Percentiles rank a stretch among this genome's conserved stretches.
These are phyloP conservation scores for Phytophthora quininea DNA, from an alignment of 352 stramenopile genomes.

Conservation along the genomic window DNA sequence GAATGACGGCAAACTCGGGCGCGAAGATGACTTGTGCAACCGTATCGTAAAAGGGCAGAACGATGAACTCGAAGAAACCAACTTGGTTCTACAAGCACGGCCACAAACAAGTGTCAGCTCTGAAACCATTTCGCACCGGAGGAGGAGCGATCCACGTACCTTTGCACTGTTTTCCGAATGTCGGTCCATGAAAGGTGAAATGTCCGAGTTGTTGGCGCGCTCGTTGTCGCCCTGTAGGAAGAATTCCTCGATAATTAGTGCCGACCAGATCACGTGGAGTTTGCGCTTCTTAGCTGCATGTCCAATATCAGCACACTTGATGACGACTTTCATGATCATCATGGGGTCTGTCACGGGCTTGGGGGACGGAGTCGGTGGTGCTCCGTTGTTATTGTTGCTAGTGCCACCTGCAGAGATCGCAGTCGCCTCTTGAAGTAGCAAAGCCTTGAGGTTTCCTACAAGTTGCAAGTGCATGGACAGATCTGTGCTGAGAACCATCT, in stretches of 20 bases:
- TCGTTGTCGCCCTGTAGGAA: conserved; percentile 96
- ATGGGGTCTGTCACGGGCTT: conserved; percentile 71
- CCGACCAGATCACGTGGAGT: conserved; percentile 91
- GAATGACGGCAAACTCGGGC: conserved; percentile 71
- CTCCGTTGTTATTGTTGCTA: conserved; percentile 23
- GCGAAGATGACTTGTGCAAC: conserved; percentile 80
- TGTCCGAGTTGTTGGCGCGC: conserved; percentile 82
- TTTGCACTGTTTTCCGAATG: conserved; percentile 88
- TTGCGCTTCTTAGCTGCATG: conserved; percentile 89
- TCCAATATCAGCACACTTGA: conserved; percentile 93
- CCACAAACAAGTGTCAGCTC: not conserved
- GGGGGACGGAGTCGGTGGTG: conserved; percentile 3
- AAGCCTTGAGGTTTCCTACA: conserved; percentile 75
- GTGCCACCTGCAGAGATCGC: conserved; percentile 10
- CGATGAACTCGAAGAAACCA: conserved; percentile 88
- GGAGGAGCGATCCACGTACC: conserved; percentile 31
- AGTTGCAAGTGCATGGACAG: conserved; percentile 84
- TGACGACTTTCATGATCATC: conserved; percentile 90
- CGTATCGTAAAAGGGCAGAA: conserved; percentile 82
- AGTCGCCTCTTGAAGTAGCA: conserved; percentile 73
- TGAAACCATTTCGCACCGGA: not conserved
- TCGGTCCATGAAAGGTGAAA: conserved; percentile 94
- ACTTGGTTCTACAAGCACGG: conserved; percentile 71
- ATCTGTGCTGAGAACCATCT: conserved; percentile 90
- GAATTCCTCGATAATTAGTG: conserved; percentile 95